Evolutionary conservation across 805 yeast species (phyloP), one percentile per base, ranked within the genome.

Genomic region (Saccharomycopsis lassenensis): DNA sequence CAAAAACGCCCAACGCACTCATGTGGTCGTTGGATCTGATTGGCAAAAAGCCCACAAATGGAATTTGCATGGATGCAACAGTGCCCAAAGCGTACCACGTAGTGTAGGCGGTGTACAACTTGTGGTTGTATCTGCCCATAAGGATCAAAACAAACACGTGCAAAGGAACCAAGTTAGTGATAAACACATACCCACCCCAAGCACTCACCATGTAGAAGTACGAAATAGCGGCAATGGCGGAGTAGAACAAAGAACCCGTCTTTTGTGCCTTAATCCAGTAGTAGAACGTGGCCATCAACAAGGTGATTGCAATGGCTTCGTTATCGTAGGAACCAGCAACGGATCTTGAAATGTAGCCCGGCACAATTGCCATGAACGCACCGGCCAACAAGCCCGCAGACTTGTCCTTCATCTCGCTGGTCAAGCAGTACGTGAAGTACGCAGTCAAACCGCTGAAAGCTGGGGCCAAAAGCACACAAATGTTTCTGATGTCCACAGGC

Each of bases 181-280:
- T 93, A 67, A 91, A 91, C 35, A 93, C 99, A 56, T 91, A 91
- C 19, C 99, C 99, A 66, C 99, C 99, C 96, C 99, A 87, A 8
- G 99, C 98, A 32, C 94, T 77, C 35, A 91, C 99, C 99, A 91
- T 91, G 68, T 91, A 91, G 61, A 93, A 91, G 64, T 93, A 91
- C 50, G 77, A 80, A 23, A 85, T 55, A 1, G 98, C 94, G 20
- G 96, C 76, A 48, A 80, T 62, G 2, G 89, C 66, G 7, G 85
- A 91, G 66, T 77, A 84, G 47, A 83, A 69, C 12, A 87, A 76
- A 1, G 95, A 83, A 31, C 98, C 99, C 26, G 80, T 65, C 58
- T 89, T 89, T 58, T 84, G 71, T 8, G 95, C 79, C 62, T 86
- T 87, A 59, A 91, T 80, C 99, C 99, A 91, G 42, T 85, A 69